Evolutionary conservation across 2,329 filamentous ascomycete species (phyloP).

Genomic region (Claviceps lovelessii): DNA sequence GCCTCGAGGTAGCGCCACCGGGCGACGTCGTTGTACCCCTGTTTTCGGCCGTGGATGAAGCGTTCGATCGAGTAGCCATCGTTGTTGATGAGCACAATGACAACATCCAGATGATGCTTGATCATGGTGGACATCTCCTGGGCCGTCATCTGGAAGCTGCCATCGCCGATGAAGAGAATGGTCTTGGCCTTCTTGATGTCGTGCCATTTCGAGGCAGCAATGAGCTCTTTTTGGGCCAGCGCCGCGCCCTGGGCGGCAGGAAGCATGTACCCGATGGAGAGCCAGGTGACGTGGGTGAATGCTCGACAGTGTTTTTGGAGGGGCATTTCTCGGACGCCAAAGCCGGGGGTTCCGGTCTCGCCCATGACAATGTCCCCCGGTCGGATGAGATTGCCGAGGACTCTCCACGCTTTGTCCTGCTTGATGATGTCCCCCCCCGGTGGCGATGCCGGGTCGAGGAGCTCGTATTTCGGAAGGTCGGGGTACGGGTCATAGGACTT

Average conservation of each 20-base stretch:
- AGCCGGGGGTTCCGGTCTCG: slow-evolving; percentile 43
- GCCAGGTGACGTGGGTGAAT: slow-evolving; percentile 40
- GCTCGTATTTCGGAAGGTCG: slow-evolving; percentile 14
- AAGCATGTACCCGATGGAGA: slow-evolving; percentile 47
- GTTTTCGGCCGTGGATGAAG: slow-evolving; percentile 38
- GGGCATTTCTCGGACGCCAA: slow-evolving; percentile 35
- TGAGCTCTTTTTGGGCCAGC: slow-evolving; percentile 36
- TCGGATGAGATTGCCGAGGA: slow-evolving; percentile 30
- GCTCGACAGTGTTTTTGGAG: slow-evolving; percentile 33
- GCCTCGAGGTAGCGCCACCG: slow-evolving; percentile 37
- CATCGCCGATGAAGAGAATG: slow-evolving; percentile 47
- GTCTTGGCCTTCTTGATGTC: slow-evolving; percentile 21
- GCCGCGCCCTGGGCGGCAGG: slow-evolving; percentile 41
- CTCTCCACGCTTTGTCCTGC: slow-evolving; percentile 34
- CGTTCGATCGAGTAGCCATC: slow-evolving; percentile 46
- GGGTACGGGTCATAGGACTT: slow-evolving; percentile 14
- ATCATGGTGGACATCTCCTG: slow-evolving; percentile 54
- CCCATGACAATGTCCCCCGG: slow-evolving; percentile 40
- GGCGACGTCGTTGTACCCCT: slow-evolving; percentile 41
- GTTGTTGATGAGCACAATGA: slow-evolving; percentile 43
- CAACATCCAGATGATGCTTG: slow-evolving; percentile 32
- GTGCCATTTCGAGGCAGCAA: slow-evolving; percentile 7
- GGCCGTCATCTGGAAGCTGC: slow-evolving; percentile 50
- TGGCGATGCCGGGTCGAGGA: slow-evolving; percentile 3
- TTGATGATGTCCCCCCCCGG: slow-evolving; percentile 1